Evolutionary conservation across 371 early-diverging fungal genomes (phyloP).

Genomic region (Syncephalastrum sp.): DNA sequence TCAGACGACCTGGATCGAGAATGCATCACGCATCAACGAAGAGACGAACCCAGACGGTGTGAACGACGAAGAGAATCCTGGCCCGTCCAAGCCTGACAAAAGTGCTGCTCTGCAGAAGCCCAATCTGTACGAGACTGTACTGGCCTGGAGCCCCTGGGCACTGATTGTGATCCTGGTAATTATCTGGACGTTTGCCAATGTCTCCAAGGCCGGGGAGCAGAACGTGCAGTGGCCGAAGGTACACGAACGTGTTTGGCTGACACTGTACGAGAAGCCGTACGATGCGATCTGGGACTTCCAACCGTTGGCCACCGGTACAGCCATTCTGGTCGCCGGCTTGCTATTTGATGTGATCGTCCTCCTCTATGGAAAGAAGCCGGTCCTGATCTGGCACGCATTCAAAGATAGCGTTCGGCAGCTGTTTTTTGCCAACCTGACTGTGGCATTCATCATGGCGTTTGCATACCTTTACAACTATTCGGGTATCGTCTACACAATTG

Average conservation of each 20-base stretch:
- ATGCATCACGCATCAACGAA: not conserved
- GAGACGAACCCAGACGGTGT: not conserved
- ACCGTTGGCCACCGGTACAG: conserved; percentile 52
- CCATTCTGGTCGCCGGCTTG: conserved; percentile 33
- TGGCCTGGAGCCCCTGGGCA: conserved; percentile 52
- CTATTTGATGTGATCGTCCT: conserved; percentile 35
- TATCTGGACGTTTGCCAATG: conserved; percentile 47
- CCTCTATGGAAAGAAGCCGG: conserved; percentile 26
- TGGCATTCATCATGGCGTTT: conserved; percentile 49
- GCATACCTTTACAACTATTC: conserved; percentile 53
- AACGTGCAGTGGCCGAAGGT: conserved; percentile 41
- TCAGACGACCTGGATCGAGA: conserved; percentile 4
- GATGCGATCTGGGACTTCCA: conserved; percentile 51
- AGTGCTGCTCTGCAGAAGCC: conserved; percentile 25
- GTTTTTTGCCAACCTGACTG: conserved; percentile 39
- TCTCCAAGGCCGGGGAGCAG: conserved; percentile 25
- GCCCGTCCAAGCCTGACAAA: not conserved
- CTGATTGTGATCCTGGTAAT: conserved; percentile 46
- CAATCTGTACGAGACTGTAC: conserved; percentile 24
- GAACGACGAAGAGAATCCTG: conserved; percentile 9
- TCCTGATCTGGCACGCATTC: conserved; percentile 27
- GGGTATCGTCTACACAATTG: conserved; percentile 51
- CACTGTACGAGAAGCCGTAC: conserved; percentile 40
- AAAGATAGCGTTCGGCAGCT: conserved; percentile 33
- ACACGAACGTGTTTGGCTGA: conserved; percentile 40